A percentile compares a stretch with the other conserved stretches of the same genome.
These are phyloP conservation scores for Malassezia vespertilionis DNA, from an alignment of 1,284 basidiomycete genomes.

Conservation along the genomic window DNA sequence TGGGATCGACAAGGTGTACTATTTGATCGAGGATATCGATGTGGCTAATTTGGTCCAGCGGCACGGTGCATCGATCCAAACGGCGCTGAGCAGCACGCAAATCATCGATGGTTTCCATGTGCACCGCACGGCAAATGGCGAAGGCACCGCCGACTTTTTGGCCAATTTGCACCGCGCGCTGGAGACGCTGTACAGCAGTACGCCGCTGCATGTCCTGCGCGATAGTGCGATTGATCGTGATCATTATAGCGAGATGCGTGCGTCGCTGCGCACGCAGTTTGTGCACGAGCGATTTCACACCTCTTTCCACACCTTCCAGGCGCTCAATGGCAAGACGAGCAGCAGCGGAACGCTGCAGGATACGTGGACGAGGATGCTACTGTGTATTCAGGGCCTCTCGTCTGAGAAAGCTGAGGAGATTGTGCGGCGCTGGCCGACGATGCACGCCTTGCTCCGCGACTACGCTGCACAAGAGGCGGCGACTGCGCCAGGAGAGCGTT, in stretches of 20 bases:
- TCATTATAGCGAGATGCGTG: slow-evolving; percentile 46
- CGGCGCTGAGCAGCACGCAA: slow-evolving; percentile 52
- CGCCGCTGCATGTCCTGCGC: slow-evolving; percentile 50
- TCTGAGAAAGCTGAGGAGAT: slow-evolving; percentile 52
- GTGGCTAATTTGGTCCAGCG: slow-evolving; percentile 38
- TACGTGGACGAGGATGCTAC: slow-evolving; percentile 52
- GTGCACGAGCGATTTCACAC: slow-evolving; percentile 48
- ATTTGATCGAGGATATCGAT: slow-evolving; percentile 54
- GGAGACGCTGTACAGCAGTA: slow-evolving; percentile 33
- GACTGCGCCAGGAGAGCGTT: too few species aligned
- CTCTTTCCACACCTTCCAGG: slow-evolving; percentile 50
- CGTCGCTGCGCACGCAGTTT: slow-evolving; percentile 44
- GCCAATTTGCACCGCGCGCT: slow-evolving; percentile 51
- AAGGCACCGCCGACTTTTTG: slow-evolving; percentile 53
- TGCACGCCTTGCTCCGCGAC: slow-evolving; percentile 48
- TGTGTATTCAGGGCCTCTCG: slow-evolving; percentile 52
- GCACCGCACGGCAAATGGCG: slow-evolving; percentile 51
- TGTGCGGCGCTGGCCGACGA: slow-evolving; percentile 51
- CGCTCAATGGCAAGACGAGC: slow-evolving; percentile 51
- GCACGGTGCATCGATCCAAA: slow-evolving; percentile 45
- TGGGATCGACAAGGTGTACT: slow-evolving; percentile 52
- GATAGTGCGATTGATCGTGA: slow-evolving; percentile 46
- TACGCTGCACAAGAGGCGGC: slow-evolving; percentile 31
- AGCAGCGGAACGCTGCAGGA: slow-evolving; percentile 50
- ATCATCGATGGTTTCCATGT: slow-evolving; percentile 54